Percentiles rank a stretch among this genome's conserved stretches.
Evolutionary conservation across 2,329 filamentous ascomycete genomes (phyloP).

Genomic region (Clonostachys solani): DNA sequence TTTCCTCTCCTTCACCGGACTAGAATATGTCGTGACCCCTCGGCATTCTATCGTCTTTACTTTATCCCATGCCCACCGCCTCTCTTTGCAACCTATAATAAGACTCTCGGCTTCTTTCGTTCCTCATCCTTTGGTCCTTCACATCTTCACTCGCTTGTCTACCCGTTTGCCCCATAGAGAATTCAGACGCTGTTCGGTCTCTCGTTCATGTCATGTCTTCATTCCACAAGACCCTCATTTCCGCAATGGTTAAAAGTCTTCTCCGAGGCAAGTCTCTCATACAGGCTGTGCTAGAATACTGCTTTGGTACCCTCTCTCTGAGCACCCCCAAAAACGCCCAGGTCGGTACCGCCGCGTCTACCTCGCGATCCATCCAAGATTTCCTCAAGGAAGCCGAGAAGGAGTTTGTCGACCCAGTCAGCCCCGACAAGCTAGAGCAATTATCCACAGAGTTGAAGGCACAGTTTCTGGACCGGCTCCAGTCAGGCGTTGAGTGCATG

Average conservation of each 20-base stretch:
- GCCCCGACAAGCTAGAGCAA: conserved; percentile 34
- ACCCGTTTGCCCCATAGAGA: not conserved
- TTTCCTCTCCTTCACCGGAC: no score
- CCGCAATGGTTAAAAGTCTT: conserved; percentile 52
- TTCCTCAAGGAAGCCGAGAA: conserved; percentile 55
- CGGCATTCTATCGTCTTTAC: not conserved
- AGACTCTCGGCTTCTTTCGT: not conserved
- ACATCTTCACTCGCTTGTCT: not conserved
- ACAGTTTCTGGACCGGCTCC: conserved; percentile 50
- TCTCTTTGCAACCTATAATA: not conserved
- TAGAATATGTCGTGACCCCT: no score
- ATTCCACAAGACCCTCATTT: conserved; percentile 48
- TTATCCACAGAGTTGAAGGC: conserved; percentile 46
- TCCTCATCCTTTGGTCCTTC: not conserved
- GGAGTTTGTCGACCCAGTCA: conserved; percentile 42
- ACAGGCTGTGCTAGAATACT: conserved; percentile 51
- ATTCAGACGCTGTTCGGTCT: conserved; percentile 25
- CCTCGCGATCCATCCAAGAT: conserved; percentile 30
- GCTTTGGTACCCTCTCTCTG: conserved; percentile 36
- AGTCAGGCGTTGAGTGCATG: conserved; percentile 53
- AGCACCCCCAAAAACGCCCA: conserved; percentile 11
- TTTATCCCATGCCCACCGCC: not conserved
- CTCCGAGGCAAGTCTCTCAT: conserved; percentile 55
- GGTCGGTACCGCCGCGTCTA: conserved; percentile 4
- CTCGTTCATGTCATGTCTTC: conserved; percentile 54